Conservation (phyloP, 2,329 filamentous ascomycete genomes). For the Verticillium zaregamsianum region DNA sequence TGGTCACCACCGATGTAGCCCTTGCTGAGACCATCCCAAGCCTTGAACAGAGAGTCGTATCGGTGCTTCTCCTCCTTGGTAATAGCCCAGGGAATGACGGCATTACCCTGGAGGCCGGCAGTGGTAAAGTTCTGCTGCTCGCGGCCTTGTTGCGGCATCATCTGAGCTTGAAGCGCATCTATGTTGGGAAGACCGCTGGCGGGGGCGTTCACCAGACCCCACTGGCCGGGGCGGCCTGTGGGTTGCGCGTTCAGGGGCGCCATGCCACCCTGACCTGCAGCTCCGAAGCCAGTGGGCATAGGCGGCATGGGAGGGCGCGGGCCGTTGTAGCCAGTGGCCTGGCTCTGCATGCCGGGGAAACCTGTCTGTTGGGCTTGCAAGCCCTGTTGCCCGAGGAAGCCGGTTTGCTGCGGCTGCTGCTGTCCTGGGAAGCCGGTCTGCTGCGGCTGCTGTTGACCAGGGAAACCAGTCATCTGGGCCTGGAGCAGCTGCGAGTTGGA, state of each 20-base stretch:
- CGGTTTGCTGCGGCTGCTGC: slow-evolving; percentile 47
- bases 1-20: slow-evolving; percentile 89
- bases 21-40: slow-evolving; percentile 93
- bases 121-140: slow-evolving; percentile 81
- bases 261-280: slow-evolving; percentile 58
- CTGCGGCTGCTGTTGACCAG: slow-evolving; percentile 28
- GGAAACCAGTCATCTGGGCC: slow-evolving; percentile 66
- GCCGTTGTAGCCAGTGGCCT: slow-evolving; percentile 75
- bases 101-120: slow-evolving; percentile 84
- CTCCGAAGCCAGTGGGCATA: slow-evolving; percentile 64
- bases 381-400: slow-evolving; percentile 51
- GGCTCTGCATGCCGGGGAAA: slow-evolving; percentile 62
- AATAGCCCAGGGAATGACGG: slow-evolving; percentile 95
- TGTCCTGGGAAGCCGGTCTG: slow-evolving; percentile 50
- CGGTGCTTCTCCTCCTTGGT: slow-evolving; percentile 98
- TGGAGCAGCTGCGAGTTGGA: slow-evolving; percentile 66
- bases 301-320: slow-evolving; percentile 78
- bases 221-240: slow-evolving; percentile 88
- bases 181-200: slow-evolving; percentile 88
- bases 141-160: slow-evolving; percentile 95
- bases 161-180: slow-evolving; percentile 82
- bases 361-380: slow-evolving; percentile 69
- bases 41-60: slow-evolving; percentile 91
- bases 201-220: slow-evolving; percentile 96
- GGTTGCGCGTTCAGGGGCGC: slow-evolving; percentile 83